These are phyloP conservation scores for Mycena albidolilacea DNA, from an alignment of 768 basidiomycete species.

Conservation along the genomic window DNA sequence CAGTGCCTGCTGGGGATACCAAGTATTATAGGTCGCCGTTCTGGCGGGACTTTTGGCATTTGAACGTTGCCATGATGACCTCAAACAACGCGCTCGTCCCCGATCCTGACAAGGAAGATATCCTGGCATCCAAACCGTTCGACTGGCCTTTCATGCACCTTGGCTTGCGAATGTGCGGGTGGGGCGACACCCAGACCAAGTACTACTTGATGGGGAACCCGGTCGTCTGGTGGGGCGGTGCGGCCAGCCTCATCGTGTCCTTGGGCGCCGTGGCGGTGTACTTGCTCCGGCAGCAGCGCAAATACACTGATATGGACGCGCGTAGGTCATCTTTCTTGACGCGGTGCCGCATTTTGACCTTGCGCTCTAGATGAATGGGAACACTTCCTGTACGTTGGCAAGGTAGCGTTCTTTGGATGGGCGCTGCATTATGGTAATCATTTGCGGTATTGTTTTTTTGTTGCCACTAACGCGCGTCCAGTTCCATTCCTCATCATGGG, in stretches of 20 bases:
- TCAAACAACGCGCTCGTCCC: slow-evolving; percentile 98
- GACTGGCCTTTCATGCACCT: slow-evolving; percentile 96
- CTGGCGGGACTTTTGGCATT: slow-evolving; percentile 97
- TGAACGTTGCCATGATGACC: slow-evolving; percentile 99
- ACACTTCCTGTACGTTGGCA: slow-evolving; percentile 92
- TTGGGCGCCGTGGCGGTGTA: slow-evolving; percentile 74
- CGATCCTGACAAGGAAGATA: slow-evolving; percentile 98
- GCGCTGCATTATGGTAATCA: slow-evolving; percentile 87
- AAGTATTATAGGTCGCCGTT: slow-evolving; percentile 94
- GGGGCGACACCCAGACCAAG: slow-evolving; percentile 90
- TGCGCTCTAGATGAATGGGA: slow-evolving; percentile 85
- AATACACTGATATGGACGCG: slow-evolving; percentile 92
- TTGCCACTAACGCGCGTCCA: slow-evolving; percentile 47
- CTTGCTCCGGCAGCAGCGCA: slow-evolving; percentile 86
- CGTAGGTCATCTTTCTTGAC: slow-evolving; percentile 62
- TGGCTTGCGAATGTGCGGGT: slow-evolving; percentile 97
- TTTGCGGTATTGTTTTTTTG: background rate
- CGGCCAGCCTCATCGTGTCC: slow-evolving; percentile 73
- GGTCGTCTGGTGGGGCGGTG: slow-evolving; percentile 90
- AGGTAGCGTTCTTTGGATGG: slow-evolving; percentile 95
- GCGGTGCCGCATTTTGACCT: slow-evolving; percentile 18
- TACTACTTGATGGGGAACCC: slow-evolving; percentile 97
- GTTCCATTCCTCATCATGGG: slow-evolving; percentile 99
- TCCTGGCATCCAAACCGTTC: slow-evolving; percentile 91
- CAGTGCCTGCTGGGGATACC: slow-evolving; percentile 87